These are phyloP conservation scores for Capsicum chinense DNA, from an alignment of 257 asterid genomes.

Conservation along the genomic window DNA sequence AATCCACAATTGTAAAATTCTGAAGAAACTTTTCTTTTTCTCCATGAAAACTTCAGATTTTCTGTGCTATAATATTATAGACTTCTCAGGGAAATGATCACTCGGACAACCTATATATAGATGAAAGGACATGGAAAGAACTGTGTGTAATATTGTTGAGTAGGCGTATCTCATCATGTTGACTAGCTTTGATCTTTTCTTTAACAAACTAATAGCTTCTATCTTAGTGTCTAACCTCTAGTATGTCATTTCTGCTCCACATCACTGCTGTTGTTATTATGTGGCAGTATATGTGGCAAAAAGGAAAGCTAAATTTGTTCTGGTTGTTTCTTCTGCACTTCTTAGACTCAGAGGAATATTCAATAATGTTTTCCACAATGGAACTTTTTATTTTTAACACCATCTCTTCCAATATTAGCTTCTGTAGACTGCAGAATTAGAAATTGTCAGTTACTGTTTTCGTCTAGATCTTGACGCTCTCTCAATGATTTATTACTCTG, in stretches of 20 bases:
- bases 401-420: neutral
- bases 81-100: neutral
- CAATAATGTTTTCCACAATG: neutral
- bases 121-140: neutral
- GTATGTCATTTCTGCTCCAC: neutral
- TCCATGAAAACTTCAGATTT: neutral
- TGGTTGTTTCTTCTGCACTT: neutral
- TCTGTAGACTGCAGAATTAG: neutral
- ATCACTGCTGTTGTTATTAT: constrained; percentile 2
- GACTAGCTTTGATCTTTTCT: neutral
- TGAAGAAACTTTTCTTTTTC: neutral
- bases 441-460: constrained; percentile 11
- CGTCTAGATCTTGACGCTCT: neutral
- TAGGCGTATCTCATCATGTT: neutral
- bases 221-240: neutral
- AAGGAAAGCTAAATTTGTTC: neutral
- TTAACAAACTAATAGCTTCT: neutral
- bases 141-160: neutral
- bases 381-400: neutral
- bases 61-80: neutral
- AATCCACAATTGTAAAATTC: neutral
- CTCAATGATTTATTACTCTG: neutral
- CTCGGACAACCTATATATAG: neutral
- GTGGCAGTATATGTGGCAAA: neutral
- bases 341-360: neutral